phyloP scores from a whole-genome alignment of 768 basidiomycete species.

The Gloeostereum incarnatum region DNA sequence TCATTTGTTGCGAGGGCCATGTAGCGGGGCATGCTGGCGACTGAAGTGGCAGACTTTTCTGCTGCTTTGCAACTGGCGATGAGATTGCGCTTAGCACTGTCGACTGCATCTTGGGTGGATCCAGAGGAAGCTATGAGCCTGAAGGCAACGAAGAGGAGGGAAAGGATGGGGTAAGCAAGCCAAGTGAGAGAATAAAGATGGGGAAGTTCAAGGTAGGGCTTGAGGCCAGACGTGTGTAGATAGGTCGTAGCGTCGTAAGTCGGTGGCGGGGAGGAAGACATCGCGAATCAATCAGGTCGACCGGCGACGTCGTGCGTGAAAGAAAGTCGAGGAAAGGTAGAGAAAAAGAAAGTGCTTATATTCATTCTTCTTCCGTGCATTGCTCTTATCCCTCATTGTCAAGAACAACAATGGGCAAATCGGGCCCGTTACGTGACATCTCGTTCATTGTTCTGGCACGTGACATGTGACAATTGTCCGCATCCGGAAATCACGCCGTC shows the following conservation, averaged over 20 bases:
- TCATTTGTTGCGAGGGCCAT: conserved; percentile 79
- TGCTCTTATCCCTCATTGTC: too few relatives aligned
- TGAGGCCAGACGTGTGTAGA: conserved; percentile 27
- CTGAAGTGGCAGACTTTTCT: conserved; percentile 69
- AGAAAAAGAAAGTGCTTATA: too few relatives aligned
- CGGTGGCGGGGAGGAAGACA: conserved; percentile 36
- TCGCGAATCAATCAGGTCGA: too few relatives aligned
- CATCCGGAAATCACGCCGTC: too few relatives aligned
- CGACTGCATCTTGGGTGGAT: conserved; percentile 57
- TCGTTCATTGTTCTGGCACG: too few relatives aligned
- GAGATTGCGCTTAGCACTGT: conserved; percentile 66
- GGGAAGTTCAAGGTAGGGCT: conserved; percentile 76
- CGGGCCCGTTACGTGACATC: too few relatives aligned
- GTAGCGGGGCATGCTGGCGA: conserved; percentile 84
- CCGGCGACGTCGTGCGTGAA: too few relatives aligned
- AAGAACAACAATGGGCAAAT: too few relatives aligned
- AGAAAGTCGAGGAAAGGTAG: too few relatives aligned
- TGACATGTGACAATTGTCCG: too few relatives aligned
- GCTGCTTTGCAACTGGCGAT: conserved; percentile 81
- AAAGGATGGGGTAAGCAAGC: conserved; percentile 88
- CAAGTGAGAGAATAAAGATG: conserved; percentile 82
- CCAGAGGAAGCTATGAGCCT: conserved; percentile 67
- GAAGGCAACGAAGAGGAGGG: conserved; percentile 82
- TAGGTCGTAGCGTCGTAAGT: conserved; percentile 40
- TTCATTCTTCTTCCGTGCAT: too few relatives aligned